Conservation (phyloP, 345 rosid genomes). For the Raphanus raphanistrum region DNA sequence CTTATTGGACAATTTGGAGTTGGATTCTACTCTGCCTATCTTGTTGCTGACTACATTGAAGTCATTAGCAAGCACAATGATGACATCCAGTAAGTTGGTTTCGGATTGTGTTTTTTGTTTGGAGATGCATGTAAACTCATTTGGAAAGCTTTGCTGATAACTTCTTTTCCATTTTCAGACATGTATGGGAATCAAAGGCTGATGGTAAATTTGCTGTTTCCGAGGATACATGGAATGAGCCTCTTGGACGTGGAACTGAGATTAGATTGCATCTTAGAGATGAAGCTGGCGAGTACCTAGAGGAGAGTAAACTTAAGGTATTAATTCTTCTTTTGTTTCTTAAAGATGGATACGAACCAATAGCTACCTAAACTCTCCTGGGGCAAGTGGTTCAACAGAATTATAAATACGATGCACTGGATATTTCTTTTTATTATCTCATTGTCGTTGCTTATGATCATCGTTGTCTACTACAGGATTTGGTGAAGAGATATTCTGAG, state of each 20-base stretch:
- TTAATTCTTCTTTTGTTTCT: neutral
- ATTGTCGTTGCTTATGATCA: too few species aligned
- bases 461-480: constrained; percentile 53
- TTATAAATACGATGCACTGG: neutral
- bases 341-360: neutral
- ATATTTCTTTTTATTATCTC: neutral
- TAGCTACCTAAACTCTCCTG: too few species aligned
- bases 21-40: constrained; percentile 97
- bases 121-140: neutral
- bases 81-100: constrained; percentile 72
- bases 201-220: constrained; percentile 98
- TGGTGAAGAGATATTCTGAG: constrained; percentile 97
- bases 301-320: constrained; percentile 90
- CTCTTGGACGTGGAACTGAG: constrained; percentile 96
- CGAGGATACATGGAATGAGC: constrained; percentile 98
- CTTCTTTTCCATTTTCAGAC: constrained; percentile 44
- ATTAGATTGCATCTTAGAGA: constrained; percentile 89
- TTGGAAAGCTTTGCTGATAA: constrained; percentile 22
- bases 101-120: neutral
- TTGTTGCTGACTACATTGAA: constrained; percentile 96
- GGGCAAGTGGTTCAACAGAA: too few species aligned
- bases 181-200: constrained; percentile 98
- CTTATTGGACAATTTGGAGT: constrained; percentile 99
- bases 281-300: constrained; percentile 96
- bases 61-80: constrained; percentile 96